Evolutionary conservation across 495 filamentous ascomycete genomes (phyloP).

Genomic region (Pseudevernia furfuracea): DNA sequence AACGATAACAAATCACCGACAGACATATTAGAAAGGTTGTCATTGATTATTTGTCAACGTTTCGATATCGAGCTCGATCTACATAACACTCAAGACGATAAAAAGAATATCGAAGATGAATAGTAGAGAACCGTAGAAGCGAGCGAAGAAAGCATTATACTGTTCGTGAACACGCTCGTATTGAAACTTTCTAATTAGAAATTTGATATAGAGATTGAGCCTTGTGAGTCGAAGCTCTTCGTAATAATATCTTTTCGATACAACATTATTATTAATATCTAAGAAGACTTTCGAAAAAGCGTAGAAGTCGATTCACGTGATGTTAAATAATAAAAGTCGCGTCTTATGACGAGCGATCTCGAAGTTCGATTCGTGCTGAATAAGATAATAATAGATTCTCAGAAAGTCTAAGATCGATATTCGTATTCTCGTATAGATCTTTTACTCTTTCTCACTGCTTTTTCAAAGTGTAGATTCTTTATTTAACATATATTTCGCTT

Average conservation of each 20-base stretch:
- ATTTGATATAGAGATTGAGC: conserved; percentile 29
- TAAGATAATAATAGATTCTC: conserved; percentile 34
- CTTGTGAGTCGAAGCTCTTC: conserved; percentile 36
- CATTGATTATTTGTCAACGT: not conserved
- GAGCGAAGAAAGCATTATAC: conserved; percentile 29
- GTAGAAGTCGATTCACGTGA: conserved; percentile 22
- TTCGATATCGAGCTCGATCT: conserved; percentile 4
- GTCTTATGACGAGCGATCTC: conserved; percentile 30
- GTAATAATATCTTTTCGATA: conserved; percentile 32
- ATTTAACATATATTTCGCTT: conserved; percentile 30
- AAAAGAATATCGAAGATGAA: conserved; percentile 31
- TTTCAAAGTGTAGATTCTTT: not conserved
- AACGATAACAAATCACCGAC: conserved; percentile 6
- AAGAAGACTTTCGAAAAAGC: conserved; percentile 17
- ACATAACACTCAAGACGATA: conserved; percentile 28
- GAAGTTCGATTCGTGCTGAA: conserved; percentile 34
- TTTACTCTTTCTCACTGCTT: not conserved
- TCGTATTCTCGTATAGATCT: not conserved
- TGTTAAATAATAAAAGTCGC: conserved; percentile 25
- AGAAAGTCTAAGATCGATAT: conserved; percentile 35
- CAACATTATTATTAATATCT: conserved; percentile 12
- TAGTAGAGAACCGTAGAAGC: conserved; percentile 28
- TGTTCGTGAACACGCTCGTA: conserved; percentile 27
- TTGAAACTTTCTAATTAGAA: conserved; percentile 10
- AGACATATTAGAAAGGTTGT: not conserved